phyloP scores from a whole-genome alignment of 208 protist genomes.

The Polymyxa betae region DNA sequence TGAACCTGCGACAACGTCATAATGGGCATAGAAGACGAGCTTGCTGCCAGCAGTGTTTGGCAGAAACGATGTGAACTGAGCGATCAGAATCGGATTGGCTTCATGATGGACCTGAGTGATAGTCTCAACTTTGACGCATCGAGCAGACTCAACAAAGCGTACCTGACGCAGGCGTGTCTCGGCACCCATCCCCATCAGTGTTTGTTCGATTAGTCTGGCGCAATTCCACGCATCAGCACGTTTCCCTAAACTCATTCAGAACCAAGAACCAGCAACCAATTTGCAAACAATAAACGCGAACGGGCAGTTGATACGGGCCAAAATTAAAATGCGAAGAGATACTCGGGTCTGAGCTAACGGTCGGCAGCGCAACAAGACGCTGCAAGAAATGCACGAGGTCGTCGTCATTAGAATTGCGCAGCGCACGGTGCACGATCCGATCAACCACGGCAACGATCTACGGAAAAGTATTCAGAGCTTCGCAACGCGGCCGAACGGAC shows the following conservation, averaged over 20 bases:
- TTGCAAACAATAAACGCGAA: no score
- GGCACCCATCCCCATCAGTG: neutral
- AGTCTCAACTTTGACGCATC: neutral
- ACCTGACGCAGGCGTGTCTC: constrained; percentile 10
- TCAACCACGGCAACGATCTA: constrained; percentile 11
- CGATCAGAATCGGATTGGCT: constrained; percentile 34
- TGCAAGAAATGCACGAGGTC: constrained; percentile 36
- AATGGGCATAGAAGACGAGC: constrained; percentile 44
- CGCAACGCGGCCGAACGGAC: no score
- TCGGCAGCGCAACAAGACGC: neutral
- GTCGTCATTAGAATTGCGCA: constrained; percentile 21
- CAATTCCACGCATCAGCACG: constrained; percentile 30
- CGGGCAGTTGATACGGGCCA: neutral
- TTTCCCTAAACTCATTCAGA: constrained; percentile 1
- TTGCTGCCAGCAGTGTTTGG: neutral
- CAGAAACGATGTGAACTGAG: neutral
- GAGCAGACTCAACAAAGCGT: neutral
- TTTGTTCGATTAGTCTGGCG: neutral
- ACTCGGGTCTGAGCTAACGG: constrained; percentile 31
- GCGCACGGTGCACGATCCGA: neutral
- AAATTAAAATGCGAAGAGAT: neutral
- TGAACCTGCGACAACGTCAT: constrained; percentile 10
- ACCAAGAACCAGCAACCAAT: no score
- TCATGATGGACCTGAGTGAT: neutral
- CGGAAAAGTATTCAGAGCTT: neutral